Evolutionary conservation across 2,329 filamentous ascomycete species (phyloP).

Genomic region (Nigrospora oryzae): DNA sequence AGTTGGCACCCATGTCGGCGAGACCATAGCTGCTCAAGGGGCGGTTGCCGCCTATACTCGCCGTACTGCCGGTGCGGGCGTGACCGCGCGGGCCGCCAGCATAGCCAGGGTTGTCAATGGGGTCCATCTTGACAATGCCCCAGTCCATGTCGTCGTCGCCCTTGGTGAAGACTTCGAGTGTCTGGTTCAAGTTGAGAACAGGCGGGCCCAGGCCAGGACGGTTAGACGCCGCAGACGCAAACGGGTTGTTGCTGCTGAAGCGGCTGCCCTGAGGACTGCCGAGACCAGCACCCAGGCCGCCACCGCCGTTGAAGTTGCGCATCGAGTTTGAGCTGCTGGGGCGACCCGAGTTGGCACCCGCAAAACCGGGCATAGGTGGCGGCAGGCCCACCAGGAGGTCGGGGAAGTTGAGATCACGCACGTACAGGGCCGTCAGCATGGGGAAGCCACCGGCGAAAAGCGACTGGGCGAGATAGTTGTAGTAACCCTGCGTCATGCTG

Average conservation of each 20-base stretch:
- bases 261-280: slow-evolving; percentile 19
- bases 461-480: slow-evolving; percentile 78
- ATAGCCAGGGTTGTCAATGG: slow-evolving; percentile 13
- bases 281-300: slow-evolving; percentile 4
- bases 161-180: slow-evolving; percentile 53
- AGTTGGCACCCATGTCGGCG: slow-evolving; percentile 41
- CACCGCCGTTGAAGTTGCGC: slow-evolving; percentile 14
- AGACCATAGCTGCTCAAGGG: slow-evolving; percentile 51
- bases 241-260: slow-evolving; percentile 55
- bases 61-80: slow-evolving; percentile 15
- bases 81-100: slow-evolving; percentile 14
- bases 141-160: slow-evolving; percentile 49
- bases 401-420: slow-evolving; percentile 76
- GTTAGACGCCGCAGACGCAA: slow-evolving; percentile 27
- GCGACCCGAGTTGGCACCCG: slow-evolving; percentile 22
- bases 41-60: slow-evolving; percentile 18
- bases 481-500: slow-evolving; percentile 56
- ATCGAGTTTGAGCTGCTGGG: slow-evolving; percentile 25
- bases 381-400: slow-evolving; percentile 66
- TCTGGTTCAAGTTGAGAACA: slow-evolving; percentile 32
- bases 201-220: slow-evolving; percentile 19
- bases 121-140: slow-evolving; percentile 45
- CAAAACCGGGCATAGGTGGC: slow-evolving; percentile 46
- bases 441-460: slow-evolving; percentile 70
- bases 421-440: slow-evolving; percentile 68